Conservation (phyloP, 371 early-diverging fungal species). For the Conidiobolus incongruus region DNA sequence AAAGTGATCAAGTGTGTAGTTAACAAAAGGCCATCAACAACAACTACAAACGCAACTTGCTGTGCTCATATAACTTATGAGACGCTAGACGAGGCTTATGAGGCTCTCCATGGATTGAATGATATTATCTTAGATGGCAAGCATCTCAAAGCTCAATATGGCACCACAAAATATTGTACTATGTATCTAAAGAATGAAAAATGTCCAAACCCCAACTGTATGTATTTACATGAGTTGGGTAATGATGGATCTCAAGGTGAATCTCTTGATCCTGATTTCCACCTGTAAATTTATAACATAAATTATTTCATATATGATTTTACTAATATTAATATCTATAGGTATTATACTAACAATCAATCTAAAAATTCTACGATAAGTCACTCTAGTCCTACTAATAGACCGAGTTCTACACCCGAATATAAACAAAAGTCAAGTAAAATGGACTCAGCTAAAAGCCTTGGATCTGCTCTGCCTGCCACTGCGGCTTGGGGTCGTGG, state of each 20-base stretch:
- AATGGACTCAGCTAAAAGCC: neutral
- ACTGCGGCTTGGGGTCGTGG: conserved; percentile 29
- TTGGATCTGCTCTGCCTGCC: conserved; percentile 27
- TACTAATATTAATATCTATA: neutral
- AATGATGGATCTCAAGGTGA: conserved; percentile 63
- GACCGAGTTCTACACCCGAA: neutral
- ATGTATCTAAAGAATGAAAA: conserved; percentile 73
- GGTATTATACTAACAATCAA: neutral
- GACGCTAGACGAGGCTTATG: too few relatives aligned
- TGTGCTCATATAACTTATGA: too few relatives aligned
- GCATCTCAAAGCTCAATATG: conserved; percentile 59
- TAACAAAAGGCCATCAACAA: too few relatives aligned
- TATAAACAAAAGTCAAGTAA: conserved; percentile 8
- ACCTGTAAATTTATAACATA: neutral
- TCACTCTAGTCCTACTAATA: neutral
- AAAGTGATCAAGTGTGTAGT: too few relatives aligned
- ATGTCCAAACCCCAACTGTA: conserved; percentile 82
- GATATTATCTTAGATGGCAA: conserved; percentile 6
- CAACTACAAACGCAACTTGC: too few relatives aligned
- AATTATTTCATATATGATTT: too few relatives aligned
- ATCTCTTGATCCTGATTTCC: conserved; percentile 22
- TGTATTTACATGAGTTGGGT: conserved; percentile 87
- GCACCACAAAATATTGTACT: conserved; percentile 94
- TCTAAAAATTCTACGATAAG: neutral
- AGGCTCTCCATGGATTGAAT: too few relatives aligned